phyloP scores from a whole-genome alignment of 208 protist species.

The Leishmania aethiopica region DNA sequence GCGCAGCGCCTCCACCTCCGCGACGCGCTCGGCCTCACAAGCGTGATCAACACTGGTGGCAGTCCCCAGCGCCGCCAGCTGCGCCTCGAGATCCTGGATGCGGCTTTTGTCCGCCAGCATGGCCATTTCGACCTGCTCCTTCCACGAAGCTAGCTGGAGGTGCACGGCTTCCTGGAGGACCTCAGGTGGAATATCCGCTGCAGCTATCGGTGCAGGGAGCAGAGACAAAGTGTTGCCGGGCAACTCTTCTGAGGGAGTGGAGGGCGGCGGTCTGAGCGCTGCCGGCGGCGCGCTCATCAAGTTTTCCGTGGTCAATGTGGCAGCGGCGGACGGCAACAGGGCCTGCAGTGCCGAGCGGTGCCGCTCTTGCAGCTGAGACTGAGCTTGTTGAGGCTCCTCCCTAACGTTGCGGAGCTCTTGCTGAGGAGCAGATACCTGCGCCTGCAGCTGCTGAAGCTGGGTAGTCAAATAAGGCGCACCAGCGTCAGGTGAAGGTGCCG shows the following conservation, averaged over 20 bases:
- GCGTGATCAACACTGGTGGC: not conserved
- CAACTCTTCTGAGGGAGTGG: not conserved
- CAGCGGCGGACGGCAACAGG: not conserved
- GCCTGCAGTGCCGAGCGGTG: not conserved
- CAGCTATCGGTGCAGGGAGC: not conserved
- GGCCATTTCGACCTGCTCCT: conserved; percentile 35
- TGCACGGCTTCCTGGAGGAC: conserved; percentile 33
- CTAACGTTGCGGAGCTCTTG: not conserved
- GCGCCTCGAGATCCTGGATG: conserved; percentile 30
- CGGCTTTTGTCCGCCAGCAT: conserved; percentile 35
- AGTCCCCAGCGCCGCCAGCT: conserved; percentile 11
- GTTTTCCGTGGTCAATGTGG: not conserved
- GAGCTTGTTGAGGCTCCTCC: not conserved
- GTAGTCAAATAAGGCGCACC: not conserved
- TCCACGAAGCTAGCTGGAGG: conserved; percentile 37
- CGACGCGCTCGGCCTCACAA: not conserved
- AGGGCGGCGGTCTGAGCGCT: not conserved
- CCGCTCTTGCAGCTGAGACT: not conserved
- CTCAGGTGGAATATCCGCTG: conserved; percentile 9
- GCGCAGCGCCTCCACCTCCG: conserved; percentile 23
- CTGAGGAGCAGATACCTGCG: not conserved
- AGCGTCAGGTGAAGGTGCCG: not conserved
- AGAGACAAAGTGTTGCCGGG: not conserved
- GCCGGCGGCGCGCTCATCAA: not conserved
- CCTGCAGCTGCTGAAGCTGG: not conserved